A percentile compares a stretch with the other conserved stretches of the same genome.
Evolutionary conservation across 2,329 filamentous ascomycete species (phyloP).

Genomic region (Colletotrichum cereale): DNA sequence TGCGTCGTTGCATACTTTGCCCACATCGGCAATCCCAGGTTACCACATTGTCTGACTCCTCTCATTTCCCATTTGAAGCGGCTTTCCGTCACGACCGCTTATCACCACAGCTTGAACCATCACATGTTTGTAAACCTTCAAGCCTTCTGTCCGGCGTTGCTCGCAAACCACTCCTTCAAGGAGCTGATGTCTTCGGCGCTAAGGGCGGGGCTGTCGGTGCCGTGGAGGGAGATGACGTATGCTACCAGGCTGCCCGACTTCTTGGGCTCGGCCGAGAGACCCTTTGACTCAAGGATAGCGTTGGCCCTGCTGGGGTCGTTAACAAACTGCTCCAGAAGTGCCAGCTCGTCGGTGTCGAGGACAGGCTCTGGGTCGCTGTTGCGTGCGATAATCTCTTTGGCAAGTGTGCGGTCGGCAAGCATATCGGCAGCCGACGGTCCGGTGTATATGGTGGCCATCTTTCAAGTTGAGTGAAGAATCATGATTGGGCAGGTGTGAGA

Average conservation of each 20-base stretch:
- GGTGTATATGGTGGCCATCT: constrained; percentile 9
- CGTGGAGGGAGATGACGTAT: constrained; percentile 34
- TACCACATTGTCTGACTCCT: not conserved
- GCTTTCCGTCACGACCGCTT: not conserved
- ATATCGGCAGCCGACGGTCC: constrained; percentile 39
- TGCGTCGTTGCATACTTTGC: not conserved
- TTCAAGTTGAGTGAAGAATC: not conserved
- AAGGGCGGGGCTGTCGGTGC: constrained; percentile 15
- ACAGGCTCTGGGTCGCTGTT: constrained; percentile 12
- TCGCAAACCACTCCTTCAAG: not conserved
- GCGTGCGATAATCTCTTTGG: constrained; percentile 39
- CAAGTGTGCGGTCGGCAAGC: constrained; percentile 39
- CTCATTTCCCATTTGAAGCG: not conserved
- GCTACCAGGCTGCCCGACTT: constrained; percentile 30
- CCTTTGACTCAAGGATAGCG: constrained; percentile 21
- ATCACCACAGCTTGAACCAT: not conserved
- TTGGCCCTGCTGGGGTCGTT: constrained; percentile 1
- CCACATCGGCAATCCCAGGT: no score
- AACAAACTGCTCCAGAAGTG: constrained; percentile 31
- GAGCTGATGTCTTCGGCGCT: not conserved
- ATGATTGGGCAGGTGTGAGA: not conserved
- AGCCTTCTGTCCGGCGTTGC: not conserved
- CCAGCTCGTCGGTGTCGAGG: constrained; percentile 35
- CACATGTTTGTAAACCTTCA: not conserved
- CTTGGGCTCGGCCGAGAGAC: not conserved